Base-by-base conservation (phyloP, 2,329 filamentous ascomycete species). In the Ophiostoma fasciatum region DNA sequence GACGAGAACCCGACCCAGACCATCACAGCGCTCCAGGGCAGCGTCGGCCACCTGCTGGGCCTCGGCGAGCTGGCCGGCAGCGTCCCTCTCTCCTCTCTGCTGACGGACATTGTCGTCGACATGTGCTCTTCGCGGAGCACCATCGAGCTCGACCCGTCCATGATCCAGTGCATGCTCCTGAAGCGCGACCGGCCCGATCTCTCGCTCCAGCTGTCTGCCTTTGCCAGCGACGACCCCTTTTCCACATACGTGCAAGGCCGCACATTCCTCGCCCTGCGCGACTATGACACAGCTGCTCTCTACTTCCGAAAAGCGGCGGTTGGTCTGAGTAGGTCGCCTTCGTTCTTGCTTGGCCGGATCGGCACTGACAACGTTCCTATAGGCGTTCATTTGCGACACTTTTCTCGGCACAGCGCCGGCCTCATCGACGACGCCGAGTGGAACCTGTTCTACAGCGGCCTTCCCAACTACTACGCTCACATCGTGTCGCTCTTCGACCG, bases 381-480 rank as follows among this genome's bases (percentile, higher is more conserved):
- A n/a, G n/a, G n/a, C n/a, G n/a, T n/a, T n/a, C n/a, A n/a, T n/a
- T n/a, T 62, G 38, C 56, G 61, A n/a, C 53, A 63, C 30, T 50
- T 58, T 3, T 62, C 69, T 33, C 61, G 64, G 14, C 69, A 74
- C 43, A 77, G 71, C 47, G 64, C 67, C 29, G 73, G 74, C 8
- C 68, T 94, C 12, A 66, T 96, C 17, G 76, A 81, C 36, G 74
- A 83, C 18, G 74, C 78, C 3, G 83, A 94, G 45, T 78, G 77
- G 64, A 70, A 67, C 23, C 56, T 73, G 6, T 55, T 79, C 18
- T 71, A 85, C 50, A 72, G 73, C 38, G 90, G 88, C 2, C 66
- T 87, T 28, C 71, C 83, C 5, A 76, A 72, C 43, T 98, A 94
- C 58, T 92, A 92, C 55, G 74, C 78, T 28, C 90, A 98, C 53